Conservation (phyloP, 495 filamentous ascomycete species). For the Talaromyces borbonicus region DNA sequence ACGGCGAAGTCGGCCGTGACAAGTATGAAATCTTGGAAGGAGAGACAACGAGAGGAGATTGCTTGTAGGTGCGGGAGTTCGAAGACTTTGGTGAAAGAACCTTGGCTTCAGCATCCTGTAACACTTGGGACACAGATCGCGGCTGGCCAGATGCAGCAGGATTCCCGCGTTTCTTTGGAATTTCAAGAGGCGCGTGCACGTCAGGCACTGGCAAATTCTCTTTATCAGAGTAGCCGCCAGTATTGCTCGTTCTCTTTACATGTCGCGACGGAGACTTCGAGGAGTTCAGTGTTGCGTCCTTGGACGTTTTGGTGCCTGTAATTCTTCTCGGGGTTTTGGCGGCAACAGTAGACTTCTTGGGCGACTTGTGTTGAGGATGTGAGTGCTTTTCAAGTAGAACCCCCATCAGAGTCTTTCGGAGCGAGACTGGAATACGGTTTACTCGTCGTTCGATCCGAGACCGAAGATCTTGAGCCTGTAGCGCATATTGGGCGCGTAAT, state of each 20-base stretch:
- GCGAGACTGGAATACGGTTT: slow-evolving; percentile 75
- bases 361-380: slow-evolving; percentile 18
- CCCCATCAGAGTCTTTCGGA: slow-evolving; percentile 75
- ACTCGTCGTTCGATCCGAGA: slow-evolving; percentile 88
- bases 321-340: slow-evolving; percentile 21
- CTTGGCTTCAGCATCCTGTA: slow-evolving; percentile 37
- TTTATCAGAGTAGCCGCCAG: slow-evolving; percentile 61
- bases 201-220: slow-evolving; percentile 53
- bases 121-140: slow-evolving; percentile 40
- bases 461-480: slow-evolving; percentile 74
- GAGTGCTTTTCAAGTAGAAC: slow-evolving; percentile 58
- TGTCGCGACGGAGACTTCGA: slow-evolving; percentile 10
- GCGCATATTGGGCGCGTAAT: slow-evolving; percentile 79
- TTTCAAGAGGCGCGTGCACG: slow-evolving; percentile 33
- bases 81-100: slow-evolving; percentile 74
- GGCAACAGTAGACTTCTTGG: slow-evolving; percentile 21
- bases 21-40: slow-evolving; percentile 37
- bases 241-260: slow-evolving; percentile 38
- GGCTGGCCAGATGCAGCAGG: slow-evolving; percentile 29
- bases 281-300: slow-evolving; percentile 11
- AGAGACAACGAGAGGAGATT: slow-evolving; percentile 43
- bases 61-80: slow-evolving; percentile 60
- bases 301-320: slow-evolving; percentile 14
- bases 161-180: slow-evolving; percentile 52
- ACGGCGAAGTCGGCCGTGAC: slow-evolving; percentile 42